Conservation (phyloP, 352 stramenopile genomes). For the Plasmopara muralis region DNA sequence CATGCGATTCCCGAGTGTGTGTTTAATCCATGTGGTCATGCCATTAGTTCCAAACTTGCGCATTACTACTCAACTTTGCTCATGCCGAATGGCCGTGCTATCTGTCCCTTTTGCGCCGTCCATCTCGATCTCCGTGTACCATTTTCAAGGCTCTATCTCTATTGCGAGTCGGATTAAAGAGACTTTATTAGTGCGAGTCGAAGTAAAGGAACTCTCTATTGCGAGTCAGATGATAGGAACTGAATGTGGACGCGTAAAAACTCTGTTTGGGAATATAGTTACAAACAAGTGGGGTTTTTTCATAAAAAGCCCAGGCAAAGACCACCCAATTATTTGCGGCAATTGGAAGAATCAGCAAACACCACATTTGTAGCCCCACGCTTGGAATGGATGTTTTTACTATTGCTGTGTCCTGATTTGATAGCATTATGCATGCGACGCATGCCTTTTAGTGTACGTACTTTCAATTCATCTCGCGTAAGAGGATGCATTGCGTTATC, state of each 20-base stretch:
- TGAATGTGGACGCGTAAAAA: too few relatives aligned
- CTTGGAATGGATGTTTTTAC: conserved; percentile 21
- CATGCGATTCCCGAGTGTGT: conserved; percentile 65
- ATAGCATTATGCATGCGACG: conserved; percentile 42
- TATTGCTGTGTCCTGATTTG: conserved; percentile 13
- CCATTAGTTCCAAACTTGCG: conserved; percentile 63
- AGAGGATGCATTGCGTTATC: conserved; percentile 85
- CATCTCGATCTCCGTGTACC: conserved; percentile 55
- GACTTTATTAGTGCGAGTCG: not conserved
- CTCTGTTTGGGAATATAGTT: too few relatives aligned
- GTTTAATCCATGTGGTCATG: conserved; percentile 78
- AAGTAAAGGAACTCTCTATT: too few relatives aligned
- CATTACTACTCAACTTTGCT: conserved; percentile 47
- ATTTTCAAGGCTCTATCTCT: conserved; percentile 71
- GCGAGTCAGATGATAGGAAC: too few relatives aligned
- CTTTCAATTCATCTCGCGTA: conserved; percentile 89
- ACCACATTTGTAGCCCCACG: conserved; percentile 8
- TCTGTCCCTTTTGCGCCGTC: conserved; percentile 76
- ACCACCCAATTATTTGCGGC: conserved; percentile 10
- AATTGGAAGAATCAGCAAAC: conserved; percentile 14
- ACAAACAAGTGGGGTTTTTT: too few relatives aligned
- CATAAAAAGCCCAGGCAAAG: too few relatives aligned
- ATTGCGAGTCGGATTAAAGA: conserved; percentile 47
- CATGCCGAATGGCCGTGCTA: conserved; percentile 70
- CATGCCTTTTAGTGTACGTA: conserved; percentile 82